Evolutionary conservation across 768 basidiomycete species (phyloP), one percentile per base, ranked within the genome.

Genomic region (Hemileccinum impolitum): DNA sequence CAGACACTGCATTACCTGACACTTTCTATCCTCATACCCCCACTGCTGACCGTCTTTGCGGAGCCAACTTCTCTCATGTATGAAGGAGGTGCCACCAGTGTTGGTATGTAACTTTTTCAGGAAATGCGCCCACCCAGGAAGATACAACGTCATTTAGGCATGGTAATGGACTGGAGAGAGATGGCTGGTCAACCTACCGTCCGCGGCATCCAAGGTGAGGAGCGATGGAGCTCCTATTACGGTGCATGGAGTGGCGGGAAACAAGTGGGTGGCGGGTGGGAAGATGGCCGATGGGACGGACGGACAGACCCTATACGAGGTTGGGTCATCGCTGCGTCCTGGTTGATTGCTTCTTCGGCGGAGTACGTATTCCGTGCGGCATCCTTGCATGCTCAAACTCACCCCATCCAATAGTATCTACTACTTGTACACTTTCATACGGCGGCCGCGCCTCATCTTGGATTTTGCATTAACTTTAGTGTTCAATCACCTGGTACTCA

Each of bases 151-250:
- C 39, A 45, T 48, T 14, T 52, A 86, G 87, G 86, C 3, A 90
- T 93, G 86, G 74, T 98, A 32, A 92, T 99, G 85, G 94, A 98
- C 70, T 99, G 96, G 96, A 78, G 93, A 39, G 90, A 97, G 68
- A 86, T 99, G 82, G 88, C 94, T 1, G 89, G 92, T 4, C 71
- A 80, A 44, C 82, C 89, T 4, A 94, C 93, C 0, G 81, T 87
- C 18, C 79, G 77, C 48, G 80, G 80, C 23, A 67, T 82, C 48
- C 77, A 81, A 19, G 85, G 82, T 15, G 79, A 79, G 46, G 79
- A 81, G 37, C 70, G 78, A 39, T 90, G 86, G 86, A 72, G 70
- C 44, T 76, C 81, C 32, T 80, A 82, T 61, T 74, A 80, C 37
- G 84, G 87, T 59, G 85, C 82, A 6, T 92, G 91, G 89, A 84